phyloP scores from a whole-genome alignment of 2,329 filamentous ascomycete species.

The Ustulina deusta region DNA sequence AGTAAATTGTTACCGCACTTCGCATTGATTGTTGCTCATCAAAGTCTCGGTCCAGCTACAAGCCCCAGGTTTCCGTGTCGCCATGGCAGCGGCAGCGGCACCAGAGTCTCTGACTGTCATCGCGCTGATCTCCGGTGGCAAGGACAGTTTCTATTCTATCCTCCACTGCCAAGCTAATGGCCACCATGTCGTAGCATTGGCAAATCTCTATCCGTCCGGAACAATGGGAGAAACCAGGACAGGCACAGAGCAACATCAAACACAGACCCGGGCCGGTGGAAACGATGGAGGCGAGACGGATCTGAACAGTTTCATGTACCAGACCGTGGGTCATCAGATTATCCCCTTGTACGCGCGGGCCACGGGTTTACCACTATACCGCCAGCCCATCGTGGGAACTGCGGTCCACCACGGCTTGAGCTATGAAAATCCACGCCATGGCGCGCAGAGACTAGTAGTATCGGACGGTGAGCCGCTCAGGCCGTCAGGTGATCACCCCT shows the following conservation, averaged over 20 bases:
- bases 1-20: constrained; percentile 8
- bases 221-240: constrained; percentile 16
- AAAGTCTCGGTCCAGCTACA: constrained; percentile 25
- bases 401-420: constrained; percentile 78
- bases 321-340: constrained; percentile 91
- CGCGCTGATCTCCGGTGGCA: constrained; percentile 93
- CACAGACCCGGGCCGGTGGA: constrained; percentile 35
- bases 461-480: constrained; percentile 18
- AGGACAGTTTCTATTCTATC: constrained; percentile 95
- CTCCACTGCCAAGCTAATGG: constrained; percentile 90
- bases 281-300: constrained; percentile 60
- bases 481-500: constrained; percentile 15
- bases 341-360: constrained; percentile 86
- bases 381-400: constrained; percentile 78
- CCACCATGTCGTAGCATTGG: constrained; percentile 86
- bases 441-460: constrained; percentile 22
- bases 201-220: constrained; percentile 77
- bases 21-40: constrained; percentile 22
- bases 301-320: constrained; percentile 99
- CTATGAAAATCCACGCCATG: constrained; percentile 62
- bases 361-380: constrained; percentile 85
- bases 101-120: constrained; percentile 77
- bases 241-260: constrained; percentile 15
- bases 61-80: constrained; percentile 10
- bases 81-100: constrained; percentile 53